Evolutionary conservation across 768 basidiomycete genomes (phyloP).

Genomic region (Chalciporus sphaerocephalus): DNA sequence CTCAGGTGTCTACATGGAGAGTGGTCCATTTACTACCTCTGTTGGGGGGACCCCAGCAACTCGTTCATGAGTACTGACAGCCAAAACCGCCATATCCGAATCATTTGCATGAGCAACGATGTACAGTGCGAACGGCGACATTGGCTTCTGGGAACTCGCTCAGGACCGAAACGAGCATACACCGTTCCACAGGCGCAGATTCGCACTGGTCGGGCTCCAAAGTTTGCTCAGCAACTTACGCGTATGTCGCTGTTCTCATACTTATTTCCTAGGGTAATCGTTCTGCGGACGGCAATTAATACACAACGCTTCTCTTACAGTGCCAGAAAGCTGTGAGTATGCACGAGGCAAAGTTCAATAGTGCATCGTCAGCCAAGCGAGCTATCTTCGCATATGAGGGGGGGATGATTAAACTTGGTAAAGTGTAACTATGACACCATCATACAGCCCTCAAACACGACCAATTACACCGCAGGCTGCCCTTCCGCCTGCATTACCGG

Average conservation of each 20-base stretch:
- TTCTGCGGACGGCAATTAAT: constrained; percentile 2
- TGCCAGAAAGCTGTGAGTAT: constrained; percentile 11
- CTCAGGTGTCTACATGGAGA: background rate
- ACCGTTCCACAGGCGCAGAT: constrained; percentile 35
- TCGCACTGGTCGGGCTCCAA: constrained; percentile 44
- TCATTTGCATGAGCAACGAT: constrained; percentile 13
- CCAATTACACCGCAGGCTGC: constrained; percentile 81
- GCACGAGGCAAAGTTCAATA: constrained; percentile 6
- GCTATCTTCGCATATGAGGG: background rate
- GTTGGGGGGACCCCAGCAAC: background rate
- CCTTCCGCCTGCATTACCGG: constrained; percentile 73
- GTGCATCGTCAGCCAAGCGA: background rate
- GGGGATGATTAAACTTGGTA: background rate
- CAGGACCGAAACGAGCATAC: background rate
- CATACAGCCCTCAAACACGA: constrained; percentile 12
- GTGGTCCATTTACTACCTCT: background rate
- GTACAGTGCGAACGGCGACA: constrained; percentile 51
- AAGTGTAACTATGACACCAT: background rate
- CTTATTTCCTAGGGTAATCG: constrained; percentile 44
- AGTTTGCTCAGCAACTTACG: constrained; percentile 40
- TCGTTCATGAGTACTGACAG: background rate
- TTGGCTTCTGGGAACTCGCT: background rate
- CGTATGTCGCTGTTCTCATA: constrained; percentile 42
- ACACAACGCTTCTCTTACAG: constrained; percentile 7
- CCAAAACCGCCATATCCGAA: background rate